Conservation (phyloP, 495 filamentous ascomycete genomes). For the Extremus antarcticus region DNA sequence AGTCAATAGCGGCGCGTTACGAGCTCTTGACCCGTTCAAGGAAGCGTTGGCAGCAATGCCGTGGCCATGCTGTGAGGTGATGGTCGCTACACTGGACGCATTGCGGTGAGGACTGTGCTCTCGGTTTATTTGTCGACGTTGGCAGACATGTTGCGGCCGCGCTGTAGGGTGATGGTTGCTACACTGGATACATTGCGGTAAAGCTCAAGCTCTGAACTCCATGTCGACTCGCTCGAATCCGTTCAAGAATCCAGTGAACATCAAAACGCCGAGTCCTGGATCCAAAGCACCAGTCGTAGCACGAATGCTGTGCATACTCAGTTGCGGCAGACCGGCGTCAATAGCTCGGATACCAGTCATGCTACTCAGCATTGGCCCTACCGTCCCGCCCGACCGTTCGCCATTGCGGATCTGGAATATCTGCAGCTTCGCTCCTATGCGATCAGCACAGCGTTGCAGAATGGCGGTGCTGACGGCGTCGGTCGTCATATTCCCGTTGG, state of each 20-base stretch:
- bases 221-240: constrained; percentile 76
- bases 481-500: constrained; percentile 87
- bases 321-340: constrained; percentile 83
- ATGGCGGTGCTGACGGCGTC: constrained; percentile 72
- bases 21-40: too few relatives aligned
- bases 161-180: neutral
- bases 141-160: neutral
- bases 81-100: too few relatives aligned
- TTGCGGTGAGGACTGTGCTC: too few relatives aligned
- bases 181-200: neutral
- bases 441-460: constrained; percentile 61
- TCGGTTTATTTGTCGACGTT: too few relatives aligned
- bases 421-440: constrained; percentile 59
- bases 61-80: too few relatives aligned
- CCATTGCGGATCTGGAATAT: constrained; percentile 95
- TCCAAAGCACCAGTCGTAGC: constrained; percentile 81
- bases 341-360: constrained; percentile 74
- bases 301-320: constrained; percentile 90
- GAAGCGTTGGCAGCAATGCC: too few relatives aligned
- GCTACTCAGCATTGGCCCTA: constrained; percentile 81
- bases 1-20: too few relatives aligned
- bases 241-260: constrained; percentile 86
- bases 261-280: constrained; percentile 75
- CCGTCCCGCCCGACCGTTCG: constrained; percentile 74
- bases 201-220: constrained; percentile 49